Evolutionary conservation across 1,284 basidiomycete genomes (phyloP).

Genomic region (Termitomyces sp.): DNA sequence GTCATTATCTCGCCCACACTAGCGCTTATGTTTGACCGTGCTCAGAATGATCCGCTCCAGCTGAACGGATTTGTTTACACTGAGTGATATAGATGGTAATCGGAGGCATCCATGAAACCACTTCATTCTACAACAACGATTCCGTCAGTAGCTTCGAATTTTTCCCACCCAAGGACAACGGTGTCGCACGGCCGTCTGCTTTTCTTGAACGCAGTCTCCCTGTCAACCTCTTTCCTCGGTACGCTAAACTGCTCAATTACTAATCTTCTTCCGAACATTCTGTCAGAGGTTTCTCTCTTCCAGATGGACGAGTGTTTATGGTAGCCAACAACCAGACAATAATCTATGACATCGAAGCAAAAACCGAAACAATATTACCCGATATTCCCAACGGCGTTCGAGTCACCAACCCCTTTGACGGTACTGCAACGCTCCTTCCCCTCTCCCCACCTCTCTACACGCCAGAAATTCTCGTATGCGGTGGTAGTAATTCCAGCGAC

Average conservation of each 20-base stretch:
- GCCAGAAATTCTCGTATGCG: slow-evolving; percentile 47
- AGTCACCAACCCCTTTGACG: slow-evolving; percentile 44
- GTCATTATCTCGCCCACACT: slow-evolving; percentile 42
- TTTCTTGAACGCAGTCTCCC: slow-evolving; percentile 43
- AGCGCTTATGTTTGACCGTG: slow-evolving; percentile 42
- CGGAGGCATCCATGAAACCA: slow-evolving; percentile 32
- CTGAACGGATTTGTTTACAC: slow-evolving; percentile 29
- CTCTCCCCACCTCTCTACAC: slow-evolving; percentile 39
- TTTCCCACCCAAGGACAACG: slow-evolving; percentile 47
- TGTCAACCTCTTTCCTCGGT: slow-evolving; percentile 40
- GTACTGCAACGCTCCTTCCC: slow-evolving; percentile 43
- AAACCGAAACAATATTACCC: slow-evolving; percentile 36
- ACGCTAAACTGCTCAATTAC: slow-evolving; percentile 1
- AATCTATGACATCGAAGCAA: slow-evolving; percentile 40
- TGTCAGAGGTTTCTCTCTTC: slow-evolving; percentile 26
- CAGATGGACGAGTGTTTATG: slow-evolving; percentile 39
- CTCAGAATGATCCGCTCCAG: slow-evolving; percentile 39
- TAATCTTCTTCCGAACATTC: not conserved
- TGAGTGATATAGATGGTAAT: slow-evolving; percentile 29
- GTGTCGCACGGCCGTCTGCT: slow-evolving; percentile 36
- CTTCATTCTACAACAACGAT: slow-evolving; percentile 35
- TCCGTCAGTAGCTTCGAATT: slow-evolving; percentile 48
- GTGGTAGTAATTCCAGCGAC: slow-evolving; percentile 32
- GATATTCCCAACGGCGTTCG: slow-evolving; percentile 47
- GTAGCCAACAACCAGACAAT: slow-evolving; percentile 42